phyloP scores from a whole-genome alignment of 805 yeast genomes.

The Tetrapisispora iriomotensis region DNA sequence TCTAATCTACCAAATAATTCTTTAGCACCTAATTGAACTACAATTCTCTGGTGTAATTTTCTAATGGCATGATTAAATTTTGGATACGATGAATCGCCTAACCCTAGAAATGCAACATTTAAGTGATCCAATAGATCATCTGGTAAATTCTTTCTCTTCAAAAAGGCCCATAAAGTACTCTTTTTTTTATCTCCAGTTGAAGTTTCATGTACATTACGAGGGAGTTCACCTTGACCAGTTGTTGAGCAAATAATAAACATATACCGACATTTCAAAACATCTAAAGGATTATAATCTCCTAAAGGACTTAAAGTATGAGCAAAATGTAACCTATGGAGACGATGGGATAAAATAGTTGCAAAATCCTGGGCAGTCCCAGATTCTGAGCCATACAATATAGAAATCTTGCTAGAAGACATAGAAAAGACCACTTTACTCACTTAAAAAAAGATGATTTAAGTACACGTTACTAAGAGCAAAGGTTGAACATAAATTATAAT shows the following conservation, averaged over 20 bases:
- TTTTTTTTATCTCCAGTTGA: conserved; percentile 9
- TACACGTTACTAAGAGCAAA: no score
- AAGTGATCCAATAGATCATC: conserved; percentile 49
- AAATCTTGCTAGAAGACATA: conserved; percentile 30
- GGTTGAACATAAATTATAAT: no score
- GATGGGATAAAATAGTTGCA: conserved; percentile 53
- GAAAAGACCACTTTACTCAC: no score
- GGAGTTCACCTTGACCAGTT: conserved; percentile 92
- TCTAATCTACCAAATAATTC: conserved; percentile 72
- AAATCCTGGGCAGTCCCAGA: conserved; percentile 87
- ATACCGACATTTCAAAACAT: conserved; percentile 39
- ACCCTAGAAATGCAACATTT: conserved; percentile 65
- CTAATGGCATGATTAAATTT: conserved; percentile 80
- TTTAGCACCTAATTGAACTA: conserved; percentile 66
- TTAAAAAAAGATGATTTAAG: no score
- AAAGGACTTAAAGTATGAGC: conserved; percentile 40
- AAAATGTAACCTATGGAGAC: conserved; percentile 45
- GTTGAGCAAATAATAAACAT: conserved; percentile 59
- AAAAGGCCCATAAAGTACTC: conserved; percentile 53
- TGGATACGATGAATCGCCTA: conserved; percentile 91
- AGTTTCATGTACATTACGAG: conserved; percentile 53
- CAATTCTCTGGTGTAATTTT: conserved; percentile 66
- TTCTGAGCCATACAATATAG: conserved; percentile 80
- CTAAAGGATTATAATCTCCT: conserved; percentile 51
- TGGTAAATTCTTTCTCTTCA: conserved; percentile 61